These are phyloP conservation scores for Quercus variabilis DNA, from an alignment of 306 rosid genomes.

Conservation along the genomic window DNA sequence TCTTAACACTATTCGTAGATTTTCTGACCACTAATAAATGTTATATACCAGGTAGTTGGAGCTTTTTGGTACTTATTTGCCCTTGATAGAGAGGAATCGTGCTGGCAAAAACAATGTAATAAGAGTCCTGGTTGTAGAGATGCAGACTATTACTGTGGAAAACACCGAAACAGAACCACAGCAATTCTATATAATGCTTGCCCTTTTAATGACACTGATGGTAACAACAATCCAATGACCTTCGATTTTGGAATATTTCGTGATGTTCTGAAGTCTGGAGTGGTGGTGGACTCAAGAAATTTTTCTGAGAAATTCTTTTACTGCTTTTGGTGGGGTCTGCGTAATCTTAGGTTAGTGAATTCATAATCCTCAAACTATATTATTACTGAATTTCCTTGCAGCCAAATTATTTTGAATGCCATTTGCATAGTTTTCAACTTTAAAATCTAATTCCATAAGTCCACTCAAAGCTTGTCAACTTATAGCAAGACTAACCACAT, in stretches of 20 bases:
- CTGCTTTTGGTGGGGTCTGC: constrained; percentile 97
- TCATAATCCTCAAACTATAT: neutral
- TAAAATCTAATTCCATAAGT: too few species aligned
- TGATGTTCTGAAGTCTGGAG: constrained; percentile 46
- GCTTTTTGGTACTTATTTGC: constrained; percentile 88
- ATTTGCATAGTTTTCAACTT: neutral
- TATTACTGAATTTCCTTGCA: neutral
- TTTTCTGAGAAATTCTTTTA: constrained; percentile 56
- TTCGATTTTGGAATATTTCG: constrained; percentile 67
- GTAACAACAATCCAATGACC: neutral
- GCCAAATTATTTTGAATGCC: neutral
- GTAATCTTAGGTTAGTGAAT: constrained; percentile 59
- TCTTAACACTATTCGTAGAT: neutral
- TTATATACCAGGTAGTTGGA: constrained; percentile 57
- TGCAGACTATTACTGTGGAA: constrained; percentile 25
- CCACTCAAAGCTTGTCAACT: neutral
- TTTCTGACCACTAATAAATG: constrained; percentile 13
- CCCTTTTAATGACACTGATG: constrained; percentile 21
- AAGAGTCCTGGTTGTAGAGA: rapidly evolving
- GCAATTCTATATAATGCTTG: constrained; percentile 27
- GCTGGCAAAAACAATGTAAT: constrained; percentile 44
- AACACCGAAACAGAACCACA: rapidly evolving
- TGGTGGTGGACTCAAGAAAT: constrained; percentile 33
- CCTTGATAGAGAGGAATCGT: constrained; percentile 44
- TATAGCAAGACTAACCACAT: neutral